phyloP scores from a whole-genome alignment of 768 basidiomycete genomes.

The Tricholoma matsutake region DNA sequence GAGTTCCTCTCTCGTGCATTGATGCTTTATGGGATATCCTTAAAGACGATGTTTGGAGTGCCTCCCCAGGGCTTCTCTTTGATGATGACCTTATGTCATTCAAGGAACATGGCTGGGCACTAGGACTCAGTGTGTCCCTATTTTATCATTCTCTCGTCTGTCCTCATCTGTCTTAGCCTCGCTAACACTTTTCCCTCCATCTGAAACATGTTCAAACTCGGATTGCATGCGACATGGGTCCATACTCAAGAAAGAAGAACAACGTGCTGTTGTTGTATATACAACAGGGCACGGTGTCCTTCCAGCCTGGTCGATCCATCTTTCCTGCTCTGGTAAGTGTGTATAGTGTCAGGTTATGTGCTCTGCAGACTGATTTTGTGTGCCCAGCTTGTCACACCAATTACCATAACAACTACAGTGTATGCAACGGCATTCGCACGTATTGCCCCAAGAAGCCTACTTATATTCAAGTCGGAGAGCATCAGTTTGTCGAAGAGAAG shows the following conservation, averaged over 20 bases:
- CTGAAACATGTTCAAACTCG: constrained; percentile 2
- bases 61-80: neutral
- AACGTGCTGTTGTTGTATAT: constrained; percentile 15
- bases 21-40: constrained; percentile 34
- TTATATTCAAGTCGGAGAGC: constrained; percentile 13
- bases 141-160: too few species aligned
- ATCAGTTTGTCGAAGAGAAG: constrained; percentile 13
- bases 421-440: constrained; percentile 9
- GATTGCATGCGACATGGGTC: neutral
- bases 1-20: constrained; percentile 37
- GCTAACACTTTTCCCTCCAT: constrained; percentile 10
- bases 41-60: neutral
- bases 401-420: constrained; percentile 22
- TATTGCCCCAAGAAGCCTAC: constrained; percentile 20
- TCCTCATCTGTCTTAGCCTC: constrained; percentile 1
- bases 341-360: neutral
- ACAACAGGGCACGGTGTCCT: constrained; percentile 16
- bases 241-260: constrained; percentile 18
- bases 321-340: constrained; percentile 20
- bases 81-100: neutral
- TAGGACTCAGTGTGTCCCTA: neutral
- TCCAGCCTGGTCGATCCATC: constrained; percentile 20
- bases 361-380: neutral
- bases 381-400: constrained; percentile 15
- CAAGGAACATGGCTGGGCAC: too few species aligned